Evolutionary conservation across 768 basidiomycete genomes (phyloP).

Genomic region (Daedaleopsis sinensis): DNA sequence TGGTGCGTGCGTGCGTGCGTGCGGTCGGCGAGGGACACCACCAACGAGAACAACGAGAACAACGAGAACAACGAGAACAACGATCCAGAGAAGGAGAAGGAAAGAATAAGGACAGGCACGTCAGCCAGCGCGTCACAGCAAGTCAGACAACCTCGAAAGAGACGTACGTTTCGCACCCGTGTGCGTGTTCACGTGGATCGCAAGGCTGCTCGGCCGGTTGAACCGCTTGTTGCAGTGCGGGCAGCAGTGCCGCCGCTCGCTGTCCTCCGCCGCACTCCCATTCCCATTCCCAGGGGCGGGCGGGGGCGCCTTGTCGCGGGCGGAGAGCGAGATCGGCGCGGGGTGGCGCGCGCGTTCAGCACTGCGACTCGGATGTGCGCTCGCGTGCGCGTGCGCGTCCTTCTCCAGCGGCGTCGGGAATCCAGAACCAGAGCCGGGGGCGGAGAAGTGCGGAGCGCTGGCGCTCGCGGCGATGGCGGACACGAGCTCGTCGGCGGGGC

Average conservation of each 20-base stretch:
- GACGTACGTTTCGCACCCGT: constrained; percentile 68
- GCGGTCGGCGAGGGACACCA: too few species aligned
- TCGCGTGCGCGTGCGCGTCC: too few species aligned
- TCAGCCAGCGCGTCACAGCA: background rate
- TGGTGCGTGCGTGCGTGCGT: too few species aligned
- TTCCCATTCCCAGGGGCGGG: too few species aligned
- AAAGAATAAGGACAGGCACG: too few species aligned
- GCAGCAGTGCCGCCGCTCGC: constrained; percentile 35
- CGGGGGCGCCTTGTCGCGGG: background rate
- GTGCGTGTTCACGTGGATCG: constrained; percentile 69
- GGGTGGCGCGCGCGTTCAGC: too few species aligned
- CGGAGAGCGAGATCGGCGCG: background rate
- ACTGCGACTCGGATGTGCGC: too few species aligned
- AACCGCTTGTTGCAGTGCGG: constrained; percentile 63
- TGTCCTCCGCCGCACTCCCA: constrained; percentile 1
- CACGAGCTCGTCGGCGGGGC: constrained; percentile 17
- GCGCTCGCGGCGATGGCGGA: constrained; percentile 7
- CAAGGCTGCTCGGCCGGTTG: constrained; percentile 68
- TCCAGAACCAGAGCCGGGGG: background rate
- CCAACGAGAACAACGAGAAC: too few species aligned
- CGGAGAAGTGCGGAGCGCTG: background rate
- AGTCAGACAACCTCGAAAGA: constrained; percentile 3
- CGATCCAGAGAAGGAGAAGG: too few species aligned
- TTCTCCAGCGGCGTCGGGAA: background rate
- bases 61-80: too few species aligned